A percentile compares a stretch with the other conserved stretches of the same genome.
These are phyloP conservation scores for Monosporozyma siamensis DNA, from an alignment of 805 yeast genomes.

Conservation along the genomic window DNA sequence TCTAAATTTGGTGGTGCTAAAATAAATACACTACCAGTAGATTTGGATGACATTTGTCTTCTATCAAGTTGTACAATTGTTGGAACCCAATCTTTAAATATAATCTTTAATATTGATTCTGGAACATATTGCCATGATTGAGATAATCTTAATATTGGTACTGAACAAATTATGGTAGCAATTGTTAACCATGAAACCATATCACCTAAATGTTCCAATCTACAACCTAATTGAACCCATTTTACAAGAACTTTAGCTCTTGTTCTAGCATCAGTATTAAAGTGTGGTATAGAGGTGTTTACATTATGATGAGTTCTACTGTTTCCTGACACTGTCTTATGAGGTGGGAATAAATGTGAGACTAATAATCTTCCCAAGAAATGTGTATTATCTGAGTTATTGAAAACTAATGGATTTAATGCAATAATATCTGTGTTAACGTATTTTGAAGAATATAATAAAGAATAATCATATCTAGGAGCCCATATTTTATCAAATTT, in stretches of 20 bases:
- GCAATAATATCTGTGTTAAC: constrained; percentile 28
- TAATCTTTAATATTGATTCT: constrained; percentile 45
- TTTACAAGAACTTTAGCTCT: constrained; percentile 62
- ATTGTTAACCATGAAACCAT: constrained; percentile 93
- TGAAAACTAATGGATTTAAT: constrained; percentile 70
- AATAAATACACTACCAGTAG: constrained; percentile 48
- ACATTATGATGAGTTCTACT: too few species aligned
- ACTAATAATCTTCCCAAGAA: constrained; percentile 64
- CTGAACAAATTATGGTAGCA: constrained; percentile 72
- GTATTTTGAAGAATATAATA: constrained; percentile 45
- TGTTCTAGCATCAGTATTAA: constrained; percentile 12
- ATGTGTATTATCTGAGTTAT: constrained; percentile 56
- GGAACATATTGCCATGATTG: constrained; percentile 70
- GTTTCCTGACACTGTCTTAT: not conserved
- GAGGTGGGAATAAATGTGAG: constrained; percentile 50
- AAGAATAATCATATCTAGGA: constrained; percentile 67
- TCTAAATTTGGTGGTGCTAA: constrained; percentile 87
- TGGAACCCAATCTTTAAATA: constrained; percentile 84
- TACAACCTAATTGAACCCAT: constrained; percentile 81
- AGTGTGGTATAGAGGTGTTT: not conserved
- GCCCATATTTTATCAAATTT: constrained; percentile 65
- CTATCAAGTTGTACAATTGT: constrained; percentile 83
- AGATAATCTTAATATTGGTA: constrained; percentile 66
- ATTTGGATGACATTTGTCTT: constrained; percentile 50
- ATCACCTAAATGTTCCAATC: constrained; percentile 72